These are phyloP conservation scores for Citrullus mucosospermus DNA, from an alignment of 306 rosid species.

Conservation along the genomic window DNA sequence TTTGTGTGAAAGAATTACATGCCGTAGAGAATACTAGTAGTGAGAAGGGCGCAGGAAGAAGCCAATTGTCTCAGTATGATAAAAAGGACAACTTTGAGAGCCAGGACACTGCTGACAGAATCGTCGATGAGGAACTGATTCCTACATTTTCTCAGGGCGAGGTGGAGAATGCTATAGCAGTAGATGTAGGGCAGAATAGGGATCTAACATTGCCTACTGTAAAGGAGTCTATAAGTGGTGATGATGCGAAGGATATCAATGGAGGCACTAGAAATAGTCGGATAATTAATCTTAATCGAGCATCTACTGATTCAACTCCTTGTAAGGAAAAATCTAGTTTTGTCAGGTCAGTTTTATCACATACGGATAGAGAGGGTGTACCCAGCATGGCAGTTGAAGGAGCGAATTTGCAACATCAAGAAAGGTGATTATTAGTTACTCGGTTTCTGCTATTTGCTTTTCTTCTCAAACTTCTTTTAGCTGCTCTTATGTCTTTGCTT, in stretches of 20 bases:
- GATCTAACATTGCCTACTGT: slow-evolving; percentile 27
- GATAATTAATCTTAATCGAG: slow-evolving; percentile 59
- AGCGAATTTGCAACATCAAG: slow-evolving; percentile 39
- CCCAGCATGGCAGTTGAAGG: slow-evolving; percentile 29
- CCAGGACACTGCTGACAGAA: slow-evolving; percentile 20
- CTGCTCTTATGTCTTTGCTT: slow-evolving; percentile 1
- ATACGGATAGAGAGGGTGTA: slow-evolving; percentile 42
- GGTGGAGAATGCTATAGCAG: slow-evolving; percentile 27
- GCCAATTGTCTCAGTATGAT: slow-evolving; percentile 18
- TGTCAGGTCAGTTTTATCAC: slow-evolving; percentile 32
- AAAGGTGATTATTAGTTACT: slow-evolving; percentile 49
- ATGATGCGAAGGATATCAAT: slow-evolving; percentile 37
- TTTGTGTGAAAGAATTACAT: slow-evolving; percentile 19
- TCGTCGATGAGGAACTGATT: slow-evolving; percentile 16
- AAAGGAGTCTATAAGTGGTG: slow-evolving; percentile 35
- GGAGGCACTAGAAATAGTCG: slow-evolving; percentile 52
- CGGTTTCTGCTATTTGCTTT: not conserved
- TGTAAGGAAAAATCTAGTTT: slow-evolving; percentile 39
- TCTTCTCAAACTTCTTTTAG: not conserved
- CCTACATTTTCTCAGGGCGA: slow-evolving; percentile 18
- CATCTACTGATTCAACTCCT: slow-evolving; percentile 38
- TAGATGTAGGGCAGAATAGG: slow-evolving; percentile 23
- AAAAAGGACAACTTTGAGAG: slow-evolving; percentile 13
- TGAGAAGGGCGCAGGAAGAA: slow-evolving; percentile 15
- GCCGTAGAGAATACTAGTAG: slow-evolving; percentile 15